Evolutionary conservation across 192 early-diverging fungal species (phyloP), one percentile per base, ranked within the genome.

Genomic region (Gonapodya prolifera): DNA sequence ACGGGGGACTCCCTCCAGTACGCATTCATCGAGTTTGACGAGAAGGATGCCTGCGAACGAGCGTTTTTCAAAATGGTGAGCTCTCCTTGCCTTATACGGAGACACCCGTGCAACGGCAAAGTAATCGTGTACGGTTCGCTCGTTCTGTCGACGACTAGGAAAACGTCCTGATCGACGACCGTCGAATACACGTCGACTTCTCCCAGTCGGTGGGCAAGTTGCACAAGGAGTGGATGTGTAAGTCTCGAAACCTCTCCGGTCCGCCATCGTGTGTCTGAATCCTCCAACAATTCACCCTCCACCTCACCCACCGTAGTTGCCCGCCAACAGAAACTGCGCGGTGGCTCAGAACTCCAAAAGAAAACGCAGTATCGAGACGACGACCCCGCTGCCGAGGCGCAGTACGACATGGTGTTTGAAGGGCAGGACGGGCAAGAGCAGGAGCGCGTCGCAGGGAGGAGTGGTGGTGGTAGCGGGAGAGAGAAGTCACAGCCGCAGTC

Each of bases 91-190:
- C 23, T 35, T 28, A 1, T 76, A 2, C n/a, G n/a, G 33, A 2
- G 35, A n/a, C n/a, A n/a, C n/a, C n/a, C n/a, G n/a, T n/a, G n/a
- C n/a, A n/a, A n/a, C n/a, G n/a, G n/a, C n/a, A n/a, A n/a, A n/a
- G n/a, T n/a, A n/a, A n/a, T n/a, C n/a, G n/a, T n/a, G n/a, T n/a
- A n/a, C n/a, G n/a, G n/a, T n/a, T n/a, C n/a, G n/a, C n/a, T n/a
- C n/a, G n/a, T n/a, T n/a, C n/a, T n/a, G n/a, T n/a, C n/a, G 94
- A 94, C 80, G 96, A 97, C 81, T 97, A 97, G 97, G 93, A 99
- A 73, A 95, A 94, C 77, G 96, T 97, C 0, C 79, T 97, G 30
- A 94, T 99, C 77, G 97, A 99, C 80, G 97, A 99, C 81, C 90
- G 95, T 0, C 82, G 97, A 29, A 96, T 99, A 61, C 93, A 96